Conservation (phyloP, 805 yeast genomes). For the Candida endomychidarum region DNA sequence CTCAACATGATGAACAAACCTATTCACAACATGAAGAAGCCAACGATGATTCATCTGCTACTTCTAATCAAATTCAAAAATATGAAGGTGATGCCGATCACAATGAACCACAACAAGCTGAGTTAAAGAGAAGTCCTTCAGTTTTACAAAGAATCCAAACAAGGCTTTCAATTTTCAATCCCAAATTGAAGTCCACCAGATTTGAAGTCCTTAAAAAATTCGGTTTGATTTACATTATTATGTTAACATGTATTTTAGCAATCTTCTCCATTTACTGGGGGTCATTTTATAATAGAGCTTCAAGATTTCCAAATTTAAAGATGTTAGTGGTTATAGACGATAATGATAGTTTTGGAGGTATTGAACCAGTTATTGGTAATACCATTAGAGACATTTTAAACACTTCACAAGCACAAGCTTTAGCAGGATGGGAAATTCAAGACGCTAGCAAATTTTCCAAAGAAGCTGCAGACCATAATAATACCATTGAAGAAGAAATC, state of each 20-base stretch:
- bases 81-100: background rate
- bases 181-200: slow-evolving; percentile 23
- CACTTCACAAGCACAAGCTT: slow-evolving; percentile 20
- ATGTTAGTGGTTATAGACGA: slow-evolving; percentile 41
- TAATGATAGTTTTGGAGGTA: slow-evolving; percentile 16
- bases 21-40: background rate
- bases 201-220: slow-evolving; percentile 18
- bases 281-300: slow-evolving; percentile 29
- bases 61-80: background rate
- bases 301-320: slow-evolving; percentile 30
- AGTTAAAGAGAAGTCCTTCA: slow-evolving; percentile 14
- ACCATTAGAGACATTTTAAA: slow-evolving; percentile 30
- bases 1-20: background rate
- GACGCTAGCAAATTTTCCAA: slow-evolving; percentile 27
- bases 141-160: slow-evolving; percentile 26
- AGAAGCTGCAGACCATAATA: slow-evolving; percentile 27
- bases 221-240: slow-evolving; percentile 23
- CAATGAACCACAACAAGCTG: slow-evolving; percentile 2
- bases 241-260: slow-evolving; percentile 35
- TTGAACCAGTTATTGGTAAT: slow-evolving; percentile 51
- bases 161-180: slow-evolving; percentile 32
- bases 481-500: slow-evolving; percentile 38
- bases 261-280: slow-evolving; percentile 45
- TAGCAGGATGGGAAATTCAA: slow-evolving; percentile 39
- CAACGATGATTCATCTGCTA: background rate